A percentile compares a stretch with the other conserved stretches of the same genome.
These are phyloP conservation scores for Aciculoconidium aculeatum DNA, from an alignment of 805 yeast genomes.

Conservation along the genomic window DNA sequence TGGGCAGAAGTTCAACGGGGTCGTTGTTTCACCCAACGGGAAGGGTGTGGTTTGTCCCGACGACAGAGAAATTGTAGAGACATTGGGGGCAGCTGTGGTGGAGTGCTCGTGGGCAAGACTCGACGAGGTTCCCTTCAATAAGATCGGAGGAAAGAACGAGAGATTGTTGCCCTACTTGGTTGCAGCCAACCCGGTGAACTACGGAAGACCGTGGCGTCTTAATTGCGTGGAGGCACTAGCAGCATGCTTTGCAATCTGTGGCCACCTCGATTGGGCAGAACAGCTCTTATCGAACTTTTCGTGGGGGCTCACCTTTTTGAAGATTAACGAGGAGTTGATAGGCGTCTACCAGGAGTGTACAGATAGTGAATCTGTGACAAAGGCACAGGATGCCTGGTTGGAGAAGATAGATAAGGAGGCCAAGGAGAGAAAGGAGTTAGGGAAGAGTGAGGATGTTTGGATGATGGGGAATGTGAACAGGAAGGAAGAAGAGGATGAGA, in stretches of 20 bases:
- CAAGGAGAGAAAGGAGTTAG: conserved; percentile 51
- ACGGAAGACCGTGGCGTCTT: conserved; percentile 91
- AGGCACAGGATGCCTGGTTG: conserved; percentile 74
- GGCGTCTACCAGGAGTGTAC: conserved; percentile 74
- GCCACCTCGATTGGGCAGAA: conserved; percentile 84
- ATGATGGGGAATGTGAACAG: conserved; percentile 73
- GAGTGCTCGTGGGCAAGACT: conserved; percentile 98
- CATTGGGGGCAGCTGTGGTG: conserved; percentile 90
- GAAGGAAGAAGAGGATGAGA: conserved; percentile 15
- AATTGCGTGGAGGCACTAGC: conserved; percentile 98
- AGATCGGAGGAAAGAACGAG: conserved; percentile 87
- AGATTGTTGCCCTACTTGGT: conserved; percentile 85
- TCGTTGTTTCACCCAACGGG: conserved; percentile 92
- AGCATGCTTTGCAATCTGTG: conserved; percentile 93
- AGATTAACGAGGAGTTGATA: conserved; percentile 73
- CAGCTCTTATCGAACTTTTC: conserved; percentile 72
- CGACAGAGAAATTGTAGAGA: conserved; percentile 72
- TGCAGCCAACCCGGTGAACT: conserved; percentile 96
- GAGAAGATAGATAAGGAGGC: conserved; percentile 61
- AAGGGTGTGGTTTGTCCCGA: conserved; percentile 84
- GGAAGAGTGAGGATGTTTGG: conserved; percentile 62
- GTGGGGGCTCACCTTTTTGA: conserved; percentile 89
- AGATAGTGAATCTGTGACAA: conserved; percentile 65
- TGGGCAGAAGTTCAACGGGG: conserved; percentile 91
- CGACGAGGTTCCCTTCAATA: conserved; percentile 92